phyloP scores from a whole-genome alignment of 106 monocot species.

The Posidonia australis region DNA sequence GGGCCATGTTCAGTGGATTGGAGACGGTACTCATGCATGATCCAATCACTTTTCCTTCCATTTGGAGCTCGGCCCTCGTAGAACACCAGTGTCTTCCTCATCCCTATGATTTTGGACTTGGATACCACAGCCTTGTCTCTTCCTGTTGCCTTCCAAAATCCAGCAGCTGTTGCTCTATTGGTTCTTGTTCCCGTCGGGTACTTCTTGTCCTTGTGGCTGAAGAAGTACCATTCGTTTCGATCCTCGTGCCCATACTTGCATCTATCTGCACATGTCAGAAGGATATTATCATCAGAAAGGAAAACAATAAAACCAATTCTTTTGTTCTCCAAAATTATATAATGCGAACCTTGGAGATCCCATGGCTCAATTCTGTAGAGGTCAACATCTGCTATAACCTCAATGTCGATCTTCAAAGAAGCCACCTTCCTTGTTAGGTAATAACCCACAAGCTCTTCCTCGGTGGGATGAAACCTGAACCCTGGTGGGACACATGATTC shows the following conservation, averaged over 20 bases:
- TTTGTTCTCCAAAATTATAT: too few species aligned
- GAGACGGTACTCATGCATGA: constrained; percentile 85
- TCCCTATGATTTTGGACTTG: constrained; percentile 51
- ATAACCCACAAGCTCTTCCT: constrained; percentile 93
- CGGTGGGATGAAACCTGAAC: constrained; percentile 93
- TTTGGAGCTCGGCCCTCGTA: constrained; percentile 78
- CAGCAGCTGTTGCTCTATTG: constrained; percentile 67
- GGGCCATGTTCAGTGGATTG: constrained; percentile 43
- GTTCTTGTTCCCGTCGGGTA: constrained; percentile 79
- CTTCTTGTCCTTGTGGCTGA: constrained; percentile 82
- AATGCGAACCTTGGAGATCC: constrained; percentile 74
- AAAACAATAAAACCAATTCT: too few species aligned
- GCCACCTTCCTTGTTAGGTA: constrained; percentile 77
- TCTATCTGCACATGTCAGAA: constrained; percentile 24
- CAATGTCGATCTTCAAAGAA: constrained; percentile 63
- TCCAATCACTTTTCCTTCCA: constrained; percentile 76
- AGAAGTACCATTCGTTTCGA: constrained; percentile 88
- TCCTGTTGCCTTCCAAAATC: constrained; percentile 93
- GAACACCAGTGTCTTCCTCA: constrained; percentile 93
- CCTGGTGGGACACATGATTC: constrained; percentile 92
- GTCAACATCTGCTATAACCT: constrained; percentile 73
- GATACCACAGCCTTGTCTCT: constrained; percentile 80
- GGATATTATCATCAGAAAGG: too few species aligned
- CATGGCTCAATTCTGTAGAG: constrained; percentile 91
- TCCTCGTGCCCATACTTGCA: constrained; percentile 68